Base-by-base conservation (phyloP, 2,329 filamentous ascomycete genomes). In the Dothiorella sarmentorum region DNA sequence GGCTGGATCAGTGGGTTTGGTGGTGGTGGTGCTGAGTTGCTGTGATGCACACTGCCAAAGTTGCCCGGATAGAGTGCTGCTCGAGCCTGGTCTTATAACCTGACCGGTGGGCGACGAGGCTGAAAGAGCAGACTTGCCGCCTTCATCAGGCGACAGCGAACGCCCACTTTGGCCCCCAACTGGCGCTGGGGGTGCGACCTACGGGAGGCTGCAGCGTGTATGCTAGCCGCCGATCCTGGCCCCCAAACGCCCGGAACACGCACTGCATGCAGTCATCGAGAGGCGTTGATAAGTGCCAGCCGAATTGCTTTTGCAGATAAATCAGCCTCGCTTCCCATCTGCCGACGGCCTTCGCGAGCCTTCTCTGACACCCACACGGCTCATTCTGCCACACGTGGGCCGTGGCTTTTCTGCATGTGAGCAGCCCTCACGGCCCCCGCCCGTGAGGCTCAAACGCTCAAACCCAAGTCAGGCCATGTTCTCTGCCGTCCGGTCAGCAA, bases 1-100 rank as follows among this genome's bases (percentile, higher is more conserved):
- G 26, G 26, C 26, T 29, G 43, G 26, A 1, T 6, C 2, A 26
- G 1, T 3, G 4, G 15, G 10, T 7, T 10, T 35, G 2, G 5
- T 7, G n/a, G 22, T n/a, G 27, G 2, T 18, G 27, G 11, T 24
- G 17, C 7, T 13, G 24, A 29, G n/a, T 2, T 45, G 24, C 22
- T 4, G 4, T 45, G 43, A 7, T 31, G n/a, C 7, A 10, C 15
- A 10, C 15, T 26, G n/a, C 10, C 27, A 17, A 33, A 20, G 44
- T 17, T 11, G 44, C 44, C 44, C 44, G 44, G 27, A 35, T 24
- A 49, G 9, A 18, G 29, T 24, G 44, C 44, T 31, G 17, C 17
- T n/a, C n/a, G n/a, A 49, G 44, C 44, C 44, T 49, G 22, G 26
- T 24, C 29, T 49, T 49, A 49, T 49, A 49, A 17, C 29, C n/a